phyloP scores from a whole-genome alignment of 441 rosid genomes.

The Jatropha podagrica region DNA sequence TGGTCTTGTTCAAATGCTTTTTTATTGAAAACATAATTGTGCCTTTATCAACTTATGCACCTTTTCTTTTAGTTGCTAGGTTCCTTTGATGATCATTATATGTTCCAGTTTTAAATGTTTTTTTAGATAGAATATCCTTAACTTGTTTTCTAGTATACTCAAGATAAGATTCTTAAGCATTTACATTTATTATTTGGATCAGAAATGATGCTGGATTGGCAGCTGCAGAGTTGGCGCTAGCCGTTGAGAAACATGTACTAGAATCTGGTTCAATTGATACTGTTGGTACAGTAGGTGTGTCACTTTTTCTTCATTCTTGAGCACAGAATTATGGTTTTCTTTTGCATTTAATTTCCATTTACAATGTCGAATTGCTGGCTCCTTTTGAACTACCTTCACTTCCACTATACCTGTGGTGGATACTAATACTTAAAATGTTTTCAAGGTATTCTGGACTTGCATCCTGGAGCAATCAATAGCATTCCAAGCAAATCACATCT shows the following conservation, averaged over 20 bases:
- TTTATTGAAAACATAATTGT: not conserved
- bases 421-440: slow-evolving; percentile 9
- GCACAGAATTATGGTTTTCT: not conserved
- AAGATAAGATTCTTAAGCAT: slow-evolving; percentile 11
- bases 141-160: slow-evolving; percentile 2
- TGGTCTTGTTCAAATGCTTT: slow-evolving; percentile 10
- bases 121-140: not conserved
- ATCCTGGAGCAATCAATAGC: slow-evolving; percentile 97
- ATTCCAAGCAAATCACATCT: slow-evolving; percentile 93
- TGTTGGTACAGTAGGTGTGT: slow-evolving; percentile 89
- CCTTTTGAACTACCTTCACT: slow-evolving; percentile 3
- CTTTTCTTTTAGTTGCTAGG: not conserved
- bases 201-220: slow-evolving; percentile 97
- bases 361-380: not conserved
- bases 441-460: slow-evolving; percentile 78
- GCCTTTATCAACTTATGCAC: not conserved
- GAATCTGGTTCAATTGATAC: slow-evolving; percentile 90
- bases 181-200: slow-evolving; percentile 23
- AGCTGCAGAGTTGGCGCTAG: slow-evolving; percentile 85
- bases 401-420: slow-evolving; percentile 9
- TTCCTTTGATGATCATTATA: not conserved
- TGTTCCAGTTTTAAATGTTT: slow-evolving; percentile 12
- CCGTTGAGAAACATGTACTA: slow-evolving; percentile 81
- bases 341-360: not conserved
- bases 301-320: slow-evolving; percentile 10